Base-by-base conservation (phyloP, 1,284 basidiomycete genomes). In the Coniferiporia weirii region DNA sequence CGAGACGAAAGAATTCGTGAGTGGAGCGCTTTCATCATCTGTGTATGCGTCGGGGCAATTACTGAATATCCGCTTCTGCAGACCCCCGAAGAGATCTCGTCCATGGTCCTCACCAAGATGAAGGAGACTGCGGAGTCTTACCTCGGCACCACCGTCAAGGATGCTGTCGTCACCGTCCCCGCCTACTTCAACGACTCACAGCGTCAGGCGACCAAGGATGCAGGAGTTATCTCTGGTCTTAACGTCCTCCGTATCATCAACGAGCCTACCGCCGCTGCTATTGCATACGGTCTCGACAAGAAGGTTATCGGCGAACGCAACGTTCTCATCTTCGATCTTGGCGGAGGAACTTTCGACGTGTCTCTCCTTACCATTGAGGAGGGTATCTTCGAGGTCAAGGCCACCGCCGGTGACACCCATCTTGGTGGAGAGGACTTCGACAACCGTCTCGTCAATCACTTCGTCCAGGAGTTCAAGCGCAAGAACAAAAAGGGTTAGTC, bases 351-450 rank as follows among this genome's bases (percentile, higher is more conserved):
- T 51, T 98, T 98, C 76, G 96, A 98, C 88, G 96, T 98, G 36
- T 98, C 95, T 38, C 91, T 99, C 63, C 78, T 99, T 66, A 95
- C 95, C 64, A 98, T 98, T 64, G 94, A 98, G 75, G 95, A 97
- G 77, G 95, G 95, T 75, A 95, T 99, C 76, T 99, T 98, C 79
- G 95, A 97, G 76, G 95, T 98, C 75, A 96, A 97, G 82, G 94
- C 96, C 63, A 98, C 95, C 64, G 95, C 96, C 63, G 96, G 95
- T 85, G 96, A 98, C 79, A 99, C 95, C 63, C 95, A 98, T 76
- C 82, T 98, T 74, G 95, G 95, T 79, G 95, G 96, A 80, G 95
- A 98, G 78, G 95, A 98, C 78, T 99, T 98, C 69, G 96, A 98
- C 77, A 98, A 98, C 83, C 87, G 91, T 67, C 90, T 98, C 67